Conservation (phyloP, 2,329 filamentous ascomycete species). For the Ambrosiella cleistominuta region DNA sequence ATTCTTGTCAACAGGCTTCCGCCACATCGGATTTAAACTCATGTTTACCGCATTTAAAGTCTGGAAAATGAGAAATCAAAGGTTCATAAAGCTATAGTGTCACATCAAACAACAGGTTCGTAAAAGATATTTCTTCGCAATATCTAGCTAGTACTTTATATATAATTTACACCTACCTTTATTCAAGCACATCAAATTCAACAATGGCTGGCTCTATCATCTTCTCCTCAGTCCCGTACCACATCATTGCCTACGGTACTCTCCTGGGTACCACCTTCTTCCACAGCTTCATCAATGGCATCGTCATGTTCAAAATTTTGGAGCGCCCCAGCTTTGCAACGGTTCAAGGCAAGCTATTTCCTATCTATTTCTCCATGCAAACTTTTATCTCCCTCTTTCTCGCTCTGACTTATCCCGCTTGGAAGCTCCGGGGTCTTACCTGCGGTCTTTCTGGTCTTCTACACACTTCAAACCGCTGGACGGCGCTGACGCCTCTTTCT, state of each 20-base stretch:
- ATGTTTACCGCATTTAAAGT: too few relatives aligned
- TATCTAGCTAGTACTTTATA: not conserved
- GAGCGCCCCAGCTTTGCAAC: conserved; percentile 64
- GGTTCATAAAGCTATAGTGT: too few relatives aligned
- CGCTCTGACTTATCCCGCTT: conserved; percentile 65
- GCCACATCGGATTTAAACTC: not conserved
- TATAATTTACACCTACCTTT: not conserved
- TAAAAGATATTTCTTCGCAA: too few relatives aligned
- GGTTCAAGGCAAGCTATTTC: conserved; percentile 68
- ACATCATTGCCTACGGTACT: conserved; percentile 68
- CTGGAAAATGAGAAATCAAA: too few relatives aligned
- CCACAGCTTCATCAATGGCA: conserved; percentile 62
- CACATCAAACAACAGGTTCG: too few relatives aligned
- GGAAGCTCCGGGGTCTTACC: conserved; percentile 24
- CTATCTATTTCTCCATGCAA: conserved; percentile 77
- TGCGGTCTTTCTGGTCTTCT: conserved; percentile 38
- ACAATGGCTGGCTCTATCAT: conserved; percentile 25
- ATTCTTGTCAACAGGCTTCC: not conserved
- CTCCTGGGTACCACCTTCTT: conserved; percentile 76
- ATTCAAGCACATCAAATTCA: not conserved
- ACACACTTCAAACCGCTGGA: conserved; percentile 41
- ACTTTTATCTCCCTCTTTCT: conserved; percentile 54
- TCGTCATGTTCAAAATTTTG: conserved; percentile 59
- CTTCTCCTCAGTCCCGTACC: conserved; percentile 52
- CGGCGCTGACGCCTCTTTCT: conserved; percentile 49